Base-by-base conservation (phyloP, 139 green algal genomes). In the Yamagishiella unicocca region DNA sequence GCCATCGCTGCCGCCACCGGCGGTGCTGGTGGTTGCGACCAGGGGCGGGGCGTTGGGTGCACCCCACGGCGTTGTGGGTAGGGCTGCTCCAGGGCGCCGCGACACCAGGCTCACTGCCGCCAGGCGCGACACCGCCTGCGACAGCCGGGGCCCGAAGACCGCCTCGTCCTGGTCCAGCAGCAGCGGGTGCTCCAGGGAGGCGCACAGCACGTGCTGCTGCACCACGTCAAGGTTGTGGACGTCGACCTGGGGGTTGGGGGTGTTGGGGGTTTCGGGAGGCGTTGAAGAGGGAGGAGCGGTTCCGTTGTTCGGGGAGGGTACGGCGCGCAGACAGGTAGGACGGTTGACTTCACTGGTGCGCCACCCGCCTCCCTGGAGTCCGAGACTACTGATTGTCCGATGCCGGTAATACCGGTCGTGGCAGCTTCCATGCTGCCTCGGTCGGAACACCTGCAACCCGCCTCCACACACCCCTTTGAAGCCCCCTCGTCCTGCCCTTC, bases 171-270 rank as follows among this genome's bases (percentile, higher is more conserved):
- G 75, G 29, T 84, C 35, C 24, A n/a, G 46, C 64, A 91, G 37
- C 80, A 98, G 84, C 2, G 95, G 95, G 58, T 91, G 55, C 93
- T 98, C 96, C 21, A 78, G 46, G 2, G 96, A 94, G 2, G 97
- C 97, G 82, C 96, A 99, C 40, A 90, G 67, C 22, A 97, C 7
- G 92, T 99, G 97, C 85, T 95, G 89, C 77, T 92, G 54, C 78
- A 99, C 77, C 58, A 99, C 55, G 25, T 90, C 75, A 10, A 73
- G 31, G 83, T 98, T 98, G 73, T 70, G 21, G 2, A 93, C 67
- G 86, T 99, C 97, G 24, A 98, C 76, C 85, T 93, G 90, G 33
- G 54, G 38, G 40, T 38, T 37, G 70, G 70, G 70, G 70, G 1
- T 37, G 70, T 24, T 10, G 2, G 22, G 37, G 70, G 70, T 58